A percentile compares a stretch with the other conserved stretches of the same genome.
Evolutionary conservation across 805 yeast species (phyloP).

Genomic region (Candida glaebosa): DNA sequence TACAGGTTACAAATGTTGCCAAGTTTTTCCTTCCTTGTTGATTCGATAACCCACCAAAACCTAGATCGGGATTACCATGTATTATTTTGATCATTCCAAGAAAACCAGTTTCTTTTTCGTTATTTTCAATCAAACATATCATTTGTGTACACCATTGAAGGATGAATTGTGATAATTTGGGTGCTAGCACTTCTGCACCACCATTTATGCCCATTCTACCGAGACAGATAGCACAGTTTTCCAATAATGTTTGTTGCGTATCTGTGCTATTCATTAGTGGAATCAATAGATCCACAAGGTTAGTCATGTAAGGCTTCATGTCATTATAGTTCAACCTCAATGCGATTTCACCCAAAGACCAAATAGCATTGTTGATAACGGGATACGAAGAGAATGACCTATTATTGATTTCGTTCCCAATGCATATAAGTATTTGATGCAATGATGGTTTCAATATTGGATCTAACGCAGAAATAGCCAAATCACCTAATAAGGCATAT

Average conservation of each 20-base stretch:
- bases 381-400: conserved; percentile 50
- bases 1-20: conserved; percentile 53
- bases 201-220: conserved; percentile 80
- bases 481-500: conserved; percentile 86
- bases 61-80: conserved; percentile 58
- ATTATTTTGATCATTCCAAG: conserved; percentile 77
- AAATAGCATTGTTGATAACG: conserved; percentile 83
- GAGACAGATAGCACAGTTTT: conserved; percentile 84
- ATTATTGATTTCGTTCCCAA: conserved; percentile 64
- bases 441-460: conserved; percentile 45
- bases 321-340: conserved; percentile 49
- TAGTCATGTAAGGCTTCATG: conserved; percentile 50
- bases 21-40: conserved; percentile 45
- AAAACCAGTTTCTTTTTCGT: conserved; percentile 85
- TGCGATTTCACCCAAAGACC: conserved; percentile 90
- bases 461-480: conserved; percentile 59
- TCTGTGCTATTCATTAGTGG: conserved; percentile 55
- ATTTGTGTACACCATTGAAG: conserved; percentile 70
- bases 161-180: conserved; percentile 55
- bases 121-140: conserved; percentile 66
- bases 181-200: conserved; percentile 47
- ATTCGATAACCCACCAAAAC: conserved; percentile 47
- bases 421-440: conserved; percentile 55
- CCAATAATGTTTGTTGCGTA: conserved; percentile 63
- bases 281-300: conserved; percentile 53